These are phyloP conservation scores for Salinomyces thailandicus DNA, from an alignment of 2,329 filamentous ascomycete genomes.

Conservation along the genomic window DNA sequence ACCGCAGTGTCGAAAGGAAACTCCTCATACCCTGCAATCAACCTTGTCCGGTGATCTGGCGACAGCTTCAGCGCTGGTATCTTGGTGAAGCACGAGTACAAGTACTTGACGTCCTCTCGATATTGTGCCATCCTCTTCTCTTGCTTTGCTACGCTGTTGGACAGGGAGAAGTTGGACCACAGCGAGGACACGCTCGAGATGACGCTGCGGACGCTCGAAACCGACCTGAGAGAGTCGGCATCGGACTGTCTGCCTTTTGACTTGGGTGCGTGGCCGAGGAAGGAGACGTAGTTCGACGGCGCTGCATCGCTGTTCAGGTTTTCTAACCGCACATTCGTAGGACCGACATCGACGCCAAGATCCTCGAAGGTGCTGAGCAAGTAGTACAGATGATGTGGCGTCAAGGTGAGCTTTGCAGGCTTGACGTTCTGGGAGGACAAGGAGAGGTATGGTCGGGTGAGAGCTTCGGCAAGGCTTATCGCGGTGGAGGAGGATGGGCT, in stretches of 20 bases:
- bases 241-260: constrained; percentile 72
- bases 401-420: constrained; percentile 82
- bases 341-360: constrained; percentile 76
- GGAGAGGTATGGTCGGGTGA: constrained; percentile 75
- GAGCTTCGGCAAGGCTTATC: constrained; percentile 64
- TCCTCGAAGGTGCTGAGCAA: constrained; percentile 88
- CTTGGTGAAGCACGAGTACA: constrained; percentile 97
- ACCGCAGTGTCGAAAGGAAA: constrained; percentile 95
- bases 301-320: constrained; percentile 83
- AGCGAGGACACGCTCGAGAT: constrained; percentile 94
- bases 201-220: constrained; percentile 91
- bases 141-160: constrained; percentile 68
- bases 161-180: constrained; percentile 80
- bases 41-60: constrained; percentile 81
- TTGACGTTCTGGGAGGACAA: constrained; percentile 80
- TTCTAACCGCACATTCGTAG: constrained; percentile 92
- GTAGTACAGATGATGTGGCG: constrained; percentile 94
- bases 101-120: constrained; percentile 81
- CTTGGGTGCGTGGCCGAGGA: constrained; percentile 72
- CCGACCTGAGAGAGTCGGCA: constrained; percentile 83
- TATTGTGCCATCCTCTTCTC: constrained; percentile 83
- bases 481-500: constrained; percentile 56
- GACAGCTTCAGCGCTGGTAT: constrained; percentile 83
- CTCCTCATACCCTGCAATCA: constrained; percentile 91
- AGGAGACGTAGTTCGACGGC: constrained; percentile 90